These are phyloP conservation scores for Fusarium aywerte DNA, from an alignment of 2,329 filamentous ascomycete genomes.

Conservation along the genomic window DNA sequence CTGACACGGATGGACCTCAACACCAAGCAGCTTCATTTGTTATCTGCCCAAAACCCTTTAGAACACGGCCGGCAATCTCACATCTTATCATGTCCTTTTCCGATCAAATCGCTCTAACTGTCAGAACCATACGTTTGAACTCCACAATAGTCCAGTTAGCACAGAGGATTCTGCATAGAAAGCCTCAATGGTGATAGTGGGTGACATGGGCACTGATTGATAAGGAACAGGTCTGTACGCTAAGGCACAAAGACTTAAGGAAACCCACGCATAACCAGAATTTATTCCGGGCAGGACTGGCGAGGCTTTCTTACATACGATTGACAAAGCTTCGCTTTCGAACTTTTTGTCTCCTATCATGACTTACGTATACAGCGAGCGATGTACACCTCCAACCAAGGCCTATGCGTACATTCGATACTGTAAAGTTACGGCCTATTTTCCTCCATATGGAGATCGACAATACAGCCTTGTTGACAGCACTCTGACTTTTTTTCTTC, in stretches of 20 bases:
- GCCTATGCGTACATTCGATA: not conserved
- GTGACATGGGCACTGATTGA: conserved; percentile 42
- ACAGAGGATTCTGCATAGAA: conserved; percentile 21
- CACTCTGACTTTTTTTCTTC: conserved; percentile 16
- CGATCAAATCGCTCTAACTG: not conserved
- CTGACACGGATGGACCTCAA: not conserved
- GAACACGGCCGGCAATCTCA: not conserved
- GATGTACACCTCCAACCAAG: not conserved
- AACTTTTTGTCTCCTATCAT: not conserved
- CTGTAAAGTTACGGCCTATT: not conserved
- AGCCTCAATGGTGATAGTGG: conserved; percentile 30
- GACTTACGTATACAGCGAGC: not conserved
- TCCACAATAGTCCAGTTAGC: conserved; percentile 20
- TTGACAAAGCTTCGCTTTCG: not conserved
- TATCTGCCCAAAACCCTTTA: not conserved
- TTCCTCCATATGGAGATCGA: conserved; percentile 24
- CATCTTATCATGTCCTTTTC: conserved; percentile 24
- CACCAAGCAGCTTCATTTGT: not conserved
- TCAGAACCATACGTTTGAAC: conserved; percentile 12
- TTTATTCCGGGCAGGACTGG: conserved; percentile 15
- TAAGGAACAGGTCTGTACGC: conserved; percentile 32
- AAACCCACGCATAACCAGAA: conserved; percentile 24
- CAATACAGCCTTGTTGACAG: conserved; percentile 8
- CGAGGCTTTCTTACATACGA: not conserved
- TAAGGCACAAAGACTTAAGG: conserved; percentile 11